Percentiles rank a stretch among this genome's conserved stretches.
phyloP scores from a whole-genome alignment of 106 monocot genomes.

The Posidonia australis region DNA sequence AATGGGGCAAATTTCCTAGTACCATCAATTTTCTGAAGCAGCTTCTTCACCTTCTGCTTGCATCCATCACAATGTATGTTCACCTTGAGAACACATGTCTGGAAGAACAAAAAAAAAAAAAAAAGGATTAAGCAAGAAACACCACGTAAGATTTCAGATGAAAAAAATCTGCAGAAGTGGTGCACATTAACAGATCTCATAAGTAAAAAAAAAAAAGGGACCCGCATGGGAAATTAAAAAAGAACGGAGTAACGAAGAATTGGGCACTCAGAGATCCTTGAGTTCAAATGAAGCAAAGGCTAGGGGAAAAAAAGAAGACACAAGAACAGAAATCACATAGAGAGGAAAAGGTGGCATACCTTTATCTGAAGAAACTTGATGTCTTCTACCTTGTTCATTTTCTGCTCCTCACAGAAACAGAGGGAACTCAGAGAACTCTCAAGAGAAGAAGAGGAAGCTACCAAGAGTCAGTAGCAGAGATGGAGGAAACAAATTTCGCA shows the following conservation, averaged over 20 bases:
- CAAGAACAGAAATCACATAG: conserved; percentile 2
- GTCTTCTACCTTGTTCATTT: conserved; percentile 56
- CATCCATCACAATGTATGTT: conserved; percentile 77
- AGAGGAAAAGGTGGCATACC: conserved; percentile 17
- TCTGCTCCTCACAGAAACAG: neutral
- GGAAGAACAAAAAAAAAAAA: conserved; percentile 3
- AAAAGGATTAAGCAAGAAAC: neutral
- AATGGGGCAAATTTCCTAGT: neutral
- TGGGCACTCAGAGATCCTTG: neutral
- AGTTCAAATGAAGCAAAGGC: neutral
- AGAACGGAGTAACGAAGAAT: neutral
- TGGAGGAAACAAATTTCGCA: neutral
- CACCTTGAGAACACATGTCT: conserved; percentile 63
- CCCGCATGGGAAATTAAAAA: neutral
- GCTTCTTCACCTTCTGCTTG: conserved; percentile 70
- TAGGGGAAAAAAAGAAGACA: neutral
- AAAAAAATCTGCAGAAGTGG: neutral
- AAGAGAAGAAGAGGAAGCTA: neutral
- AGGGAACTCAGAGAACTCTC: neutral
- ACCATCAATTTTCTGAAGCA: conserved; percentile 69
- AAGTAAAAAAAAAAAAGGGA: neutral
- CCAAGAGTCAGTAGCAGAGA: neutral
- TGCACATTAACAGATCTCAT: neutral
- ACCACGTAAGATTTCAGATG: neutral
- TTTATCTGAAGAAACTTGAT: conserved; percentile 53